Base-by-base conservation (phyloP, 2,329 filamentous ascomycete species). In the Penicillium sp. region DNA sequence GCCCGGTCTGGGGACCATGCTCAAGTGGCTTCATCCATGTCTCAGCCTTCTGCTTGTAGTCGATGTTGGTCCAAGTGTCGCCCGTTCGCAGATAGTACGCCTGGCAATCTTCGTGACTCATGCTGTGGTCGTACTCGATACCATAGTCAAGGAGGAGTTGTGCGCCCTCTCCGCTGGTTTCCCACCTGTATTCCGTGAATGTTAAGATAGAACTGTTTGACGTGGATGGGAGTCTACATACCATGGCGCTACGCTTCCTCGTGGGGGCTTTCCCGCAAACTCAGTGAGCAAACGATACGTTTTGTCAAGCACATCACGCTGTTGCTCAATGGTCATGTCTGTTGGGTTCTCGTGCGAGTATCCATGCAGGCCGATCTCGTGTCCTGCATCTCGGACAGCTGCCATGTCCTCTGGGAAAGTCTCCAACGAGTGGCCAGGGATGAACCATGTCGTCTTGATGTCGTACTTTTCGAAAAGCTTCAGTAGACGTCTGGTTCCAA, bases 311-410 rank as follows among this genome's bases (percentile, higher is more conserved):
- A 92, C 85, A 58, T 89, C 87, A 5, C 82, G 82, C 70, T 92
- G 89, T 73, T 92, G 89, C 67, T 92, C 87, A 2, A 89, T 69
- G 0, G 81, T 88, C 87, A 91, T 90, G 50, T 87, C 83, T 0
- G 79, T 80, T 0, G 88, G 87, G 64, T 91, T 90, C 67, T 91
- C 88, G 63, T 91, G 88, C 0, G 82, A 86, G 72, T 91, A 91
- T 5, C 87, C 88, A 58, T 91, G 88, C 8, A 89, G 77, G 2
- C 86, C 86, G 54, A 78, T 85, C 67, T 89, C 86, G 65, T 88
- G 86, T 1, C 86, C 86, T 0, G 79, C 78, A 58, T 89, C 85
- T 14, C 82, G 81, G 7, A 88, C 77, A 68, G 80, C 77, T 42
- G 75, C 81, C 66, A 84, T 86, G 63, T 88, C 83, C 69, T 87